These are phyloP conservation scores for Cupressus sempervirens DNA, from an alignment of 75 land plant genomes.

Conservation along the genomic window DNA sequence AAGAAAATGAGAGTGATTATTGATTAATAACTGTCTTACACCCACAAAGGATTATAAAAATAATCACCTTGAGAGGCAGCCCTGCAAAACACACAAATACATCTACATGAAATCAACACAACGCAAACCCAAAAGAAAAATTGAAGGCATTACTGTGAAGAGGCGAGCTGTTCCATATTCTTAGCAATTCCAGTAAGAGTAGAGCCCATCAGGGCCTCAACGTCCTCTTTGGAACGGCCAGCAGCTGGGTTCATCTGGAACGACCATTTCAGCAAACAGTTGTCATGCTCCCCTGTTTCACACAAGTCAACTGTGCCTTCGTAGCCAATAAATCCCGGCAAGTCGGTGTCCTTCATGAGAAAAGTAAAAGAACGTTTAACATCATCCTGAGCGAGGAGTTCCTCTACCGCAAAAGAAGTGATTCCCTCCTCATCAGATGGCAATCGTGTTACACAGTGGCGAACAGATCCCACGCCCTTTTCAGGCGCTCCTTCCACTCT, in stretches of 20 bases:
- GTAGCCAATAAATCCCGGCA: slow-evolving; percentile 23
- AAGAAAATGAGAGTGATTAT: no score
- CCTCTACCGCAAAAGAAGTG: not conserved
- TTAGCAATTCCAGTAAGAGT: slow-evolving; percentile 13
- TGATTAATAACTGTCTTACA: no score
- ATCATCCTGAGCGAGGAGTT: not conserved
- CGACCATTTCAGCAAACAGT: slow-evolving; percentile 18
- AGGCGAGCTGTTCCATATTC: slow-evolving; percentile 14
- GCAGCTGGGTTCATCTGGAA: slow-evolving; percentile 18
- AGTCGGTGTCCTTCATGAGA: slow-evolving; percentile 20
- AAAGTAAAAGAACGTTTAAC: slow-evolving; percentile 17
- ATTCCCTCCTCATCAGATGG: not conserved
- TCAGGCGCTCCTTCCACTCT: slow-evolving; percentile 17
- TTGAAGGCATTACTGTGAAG: not conserved
- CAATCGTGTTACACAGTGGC: not conserved
- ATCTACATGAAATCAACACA: no score
- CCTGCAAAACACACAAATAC: no score
- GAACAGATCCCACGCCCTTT: not conserved
- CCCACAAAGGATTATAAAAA: no score
- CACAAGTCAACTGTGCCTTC: slow-evolving; percentile 21
- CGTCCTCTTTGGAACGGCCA: slow-evolving; percentile 16
- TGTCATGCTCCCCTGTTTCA: not conserved
- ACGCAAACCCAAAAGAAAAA: no score
- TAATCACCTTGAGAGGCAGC: no score
- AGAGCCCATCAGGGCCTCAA: slow-evolving; percentile 7